A percentile compares a stretch with the other conserved stretches of the same genome.
Evolutionary conservation across 495 filamentous ascomycete genomes (phyloP).

Genomic region (Umbilicaria muhlenbergii): DNA sequence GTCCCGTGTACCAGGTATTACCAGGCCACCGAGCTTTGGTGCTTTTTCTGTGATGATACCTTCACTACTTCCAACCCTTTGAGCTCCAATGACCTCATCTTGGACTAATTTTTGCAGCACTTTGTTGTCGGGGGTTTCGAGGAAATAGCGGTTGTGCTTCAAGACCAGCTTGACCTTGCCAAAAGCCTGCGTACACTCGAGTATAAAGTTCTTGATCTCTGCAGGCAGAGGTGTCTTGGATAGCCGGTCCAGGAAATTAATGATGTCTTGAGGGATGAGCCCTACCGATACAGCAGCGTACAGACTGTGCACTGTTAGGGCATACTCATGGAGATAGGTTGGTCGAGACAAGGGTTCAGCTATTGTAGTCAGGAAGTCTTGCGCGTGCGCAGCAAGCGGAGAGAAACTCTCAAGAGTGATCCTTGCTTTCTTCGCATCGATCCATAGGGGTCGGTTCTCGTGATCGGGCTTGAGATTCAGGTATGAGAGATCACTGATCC

Average conservation of each 20-base stretch:
- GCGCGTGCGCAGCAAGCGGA: constrained; percentile 65
- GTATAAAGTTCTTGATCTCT: constrained; percentile 64
- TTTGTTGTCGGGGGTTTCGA: constrained; percentile 75
- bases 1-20: constrained; percentile 90
- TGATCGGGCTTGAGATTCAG: constrained; percentile 76
- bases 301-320: constrained; percentile 76
- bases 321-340: constrained; percentile 81
- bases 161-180: constrained; percentile 92
- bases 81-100: constrained; percentile 51
- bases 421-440: constrained; percentile 65
- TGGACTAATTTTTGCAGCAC: constrained; percentile 71
- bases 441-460: constrained; percentile 77
- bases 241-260: constrained; percentile 69
- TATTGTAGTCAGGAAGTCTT: constrained; percentile 90
- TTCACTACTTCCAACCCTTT: constrained; percentile 45
- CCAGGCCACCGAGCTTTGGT: constrained; percentile 74
- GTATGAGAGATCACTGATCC: constrained; percentile 65
- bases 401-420: constrained; percentile 96
- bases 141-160: constrained; percentile 84
- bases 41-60: constrained; percentile 67
- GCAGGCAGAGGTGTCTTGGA: constrained; percentile 74
- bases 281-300: constrained; percentile 93
- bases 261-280: constrained; percentile 73
- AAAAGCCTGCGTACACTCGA: constrained; percentile 71
- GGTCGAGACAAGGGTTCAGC: constrained; percentile 86